Percentiles rank a stretch among this genome's conserved stretches.
Evolutionary conservation across 2,329 filamentous ascomycete species (phyloP).

Genomic region (Monosporascus sp.): DNA sequence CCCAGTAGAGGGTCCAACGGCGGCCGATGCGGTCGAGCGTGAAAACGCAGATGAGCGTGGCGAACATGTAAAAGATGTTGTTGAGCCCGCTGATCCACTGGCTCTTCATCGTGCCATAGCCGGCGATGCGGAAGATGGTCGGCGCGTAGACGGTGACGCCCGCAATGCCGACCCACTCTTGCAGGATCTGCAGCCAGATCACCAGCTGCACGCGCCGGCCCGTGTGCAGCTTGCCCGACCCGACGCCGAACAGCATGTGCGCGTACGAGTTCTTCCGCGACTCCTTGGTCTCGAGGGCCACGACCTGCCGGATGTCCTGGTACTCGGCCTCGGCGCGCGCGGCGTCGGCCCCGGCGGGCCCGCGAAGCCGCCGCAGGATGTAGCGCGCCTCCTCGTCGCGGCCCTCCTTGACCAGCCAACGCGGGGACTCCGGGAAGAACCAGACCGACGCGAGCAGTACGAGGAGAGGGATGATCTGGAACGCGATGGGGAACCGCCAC

Average conservation of each 20-base stretch:
- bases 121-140: slow-evolving; percentile 61
- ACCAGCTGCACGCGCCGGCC: slow-evolving; percentile 64
- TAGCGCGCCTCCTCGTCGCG: slow-evolving; percentile 63
- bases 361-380: slow-evolving; percentile 59
- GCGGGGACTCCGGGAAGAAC: slow-evolving; percentile 66
- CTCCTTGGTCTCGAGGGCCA: slow-evolving; percentile 57
- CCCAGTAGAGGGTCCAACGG: slow-evolving; percentile 66
- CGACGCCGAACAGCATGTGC: slow-evolving; percentile 62
- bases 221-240: slow-evolving; percentile 60
- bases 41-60: slow-evolving; percentile 64
- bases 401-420: slow-evolving; percentile 62
- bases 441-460: slow-evolving; percentile 51
- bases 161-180: slow-evolving; percentile 66
- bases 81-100: slow-evolving; percentile 59
- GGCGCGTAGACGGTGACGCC: slow-evolving; percentile 59
- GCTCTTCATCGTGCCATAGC: slow-evolving; percentile 54
- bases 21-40: slow-evolving; percentile 65
- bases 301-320: slow-evolving; percentile 61
- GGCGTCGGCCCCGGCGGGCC: slow-evolving; percentile 47
- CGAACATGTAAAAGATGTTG: slow-evolving; percentile 52
- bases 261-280: slow-evolving; percentile 53
- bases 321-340: slow-evolving; percentile 57
- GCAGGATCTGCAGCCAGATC: slow-evolving; percentile 67
- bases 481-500: slow-evolving; percentile 66
- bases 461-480: slow-evolving; percentile 62